Evolutionary conservation across 176 grass and related monocot species (phyloP), one percentile per base, ranked within the genome.

Genomic region (Eragrostis curvula): DNA sequence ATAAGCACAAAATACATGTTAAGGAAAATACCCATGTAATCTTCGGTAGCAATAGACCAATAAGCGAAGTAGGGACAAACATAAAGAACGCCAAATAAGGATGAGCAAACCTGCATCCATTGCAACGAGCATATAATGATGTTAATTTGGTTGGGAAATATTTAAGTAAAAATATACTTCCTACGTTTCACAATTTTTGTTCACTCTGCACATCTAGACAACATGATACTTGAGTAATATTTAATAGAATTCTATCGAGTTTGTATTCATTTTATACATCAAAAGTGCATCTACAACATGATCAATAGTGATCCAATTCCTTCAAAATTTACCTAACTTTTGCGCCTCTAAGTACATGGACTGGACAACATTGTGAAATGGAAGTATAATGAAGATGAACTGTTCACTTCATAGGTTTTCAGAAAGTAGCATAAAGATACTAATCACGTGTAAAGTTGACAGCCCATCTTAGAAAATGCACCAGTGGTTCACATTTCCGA

Each of bases 11-110:
- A 71, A 18, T 85, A 81, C 25, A 79, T 57, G 25, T 27, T 39
- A 74, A 79, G 71, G 63, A 87, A 67, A 81, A 85, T 91, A 92
- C 92, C 88, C 90, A 95, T 89, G 89, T 50, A 68, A 81, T 84
- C 72, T 60, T 93, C n/a, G 96, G 96, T 76, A 98, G 46, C 66
- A 98, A 86, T 71, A 98, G 70, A 74, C 96, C 92, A 53, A 90
- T 9, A 60, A 98, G 55, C 49, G 96, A 93, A 74, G 90, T 53
- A 69, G 96, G 96, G 40, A 98, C 88, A 86, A 98, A 98, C 96
- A 98, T 95, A 69, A 93, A 68, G 88, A 95, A 95, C 51, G 87
- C 96, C 88, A 95, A 89, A 86, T 82, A 95, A 75, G 96, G 96
- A 63, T 93, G 90, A 81, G 92, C 92, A 81, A 98, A 98, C 96